Conservation (phyloP, 2,329 filamentous ascomycete species). For the Phaeosphaeriaceae sp. region DNA sequence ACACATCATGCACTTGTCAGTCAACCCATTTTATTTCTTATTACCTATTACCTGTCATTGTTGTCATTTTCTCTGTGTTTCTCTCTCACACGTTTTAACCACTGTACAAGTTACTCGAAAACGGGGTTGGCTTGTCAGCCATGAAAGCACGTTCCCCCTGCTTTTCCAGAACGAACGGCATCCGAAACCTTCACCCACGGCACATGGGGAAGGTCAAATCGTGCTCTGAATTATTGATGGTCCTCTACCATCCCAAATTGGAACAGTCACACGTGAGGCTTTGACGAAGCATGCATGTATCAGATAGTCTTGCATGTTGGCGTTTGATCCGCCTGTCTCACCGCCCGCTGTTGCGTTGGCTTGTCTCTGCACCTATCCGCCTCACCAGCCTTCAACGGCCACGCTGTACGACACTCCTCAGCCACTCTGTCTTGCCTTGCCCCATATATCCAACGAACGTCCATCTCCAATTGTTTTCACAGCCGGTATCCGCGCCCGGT, state of each 20-base stretch:
- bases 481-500: not conserved
- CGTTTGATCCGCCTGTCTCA: no score
- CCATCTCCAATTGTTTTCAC: not conserved
- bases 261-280: slow-evolving; percentile 11
- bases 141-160: slow-evolving; percentile 7
- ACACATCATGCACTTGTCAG: no score
- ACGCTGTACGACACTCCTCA: slow-evolving; percentile 1
- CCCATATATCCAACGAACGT: not conserved
- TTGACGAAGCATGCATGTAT: slow-evolving; percentile 3
- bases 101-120: no score
- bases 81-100: slow-evolving; percentile 10
- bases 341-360: slow-evolving; percentile 3
- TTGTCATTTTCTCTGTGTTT: no score
- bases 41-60: no score
- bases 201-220: not conserved
- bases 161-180: slow-evolving; percentile 6
- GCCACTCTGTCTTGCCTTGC: not conserved
- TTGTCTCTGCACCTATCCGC: not conserved
- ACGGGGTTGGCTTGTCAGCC: no score
- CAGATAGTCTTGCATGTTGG: no score
- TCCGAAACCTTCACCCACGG: not conserved
- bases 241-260: not conserved
- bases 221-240: no score
- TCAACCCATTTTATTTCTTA: no score
- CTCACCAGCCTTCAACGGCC: not conserved